Conservation (phyloP, 2,329 filamentous ascomycete genomes). For the Neofusicoccum cordaticola region DNA sequence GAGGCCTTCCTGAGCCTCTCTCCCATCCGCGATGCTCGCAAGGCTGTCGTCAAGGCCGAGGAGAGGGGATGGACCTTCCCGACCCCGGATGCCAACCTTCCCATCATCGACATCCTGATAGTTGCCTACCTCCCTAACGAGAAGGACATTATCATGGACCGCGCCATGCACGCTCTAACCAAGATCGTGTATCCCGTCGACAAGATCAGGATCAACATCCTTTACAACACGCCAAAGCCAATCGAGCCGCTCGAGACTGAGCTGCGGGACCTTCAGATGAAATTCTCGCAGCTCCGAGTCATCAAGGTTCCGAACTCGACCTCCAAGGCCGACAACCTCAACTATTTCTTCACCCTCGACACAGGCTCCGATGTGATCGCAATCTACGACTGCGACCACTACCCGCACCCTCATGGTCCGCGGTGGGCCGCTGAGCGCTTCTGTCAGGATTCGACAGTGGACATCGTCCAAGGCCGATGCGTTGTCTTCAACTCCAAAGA, state of each 20-base stretch:
- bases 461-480: conserved; percentile 51
- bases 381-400: conserved; percentile 52
- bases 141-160: conserved; percentile 50
- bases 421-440: conserved; percentile 51
- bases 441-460: conserved; percentile 40
- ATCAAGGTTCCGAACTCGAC: conserved; percentile 50
- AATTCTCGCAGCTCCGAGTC: conserved; percentile 42
- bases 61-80: conserved; percentile 43
- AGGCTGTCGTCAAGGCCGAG: conserved; percentile 36
- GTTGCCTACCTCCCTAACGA: conserved; percentile 53
- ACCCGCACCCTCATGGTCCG: conserved; percentile 49
- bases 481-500: conserved; percentile 49
- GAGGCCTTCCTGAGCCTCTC: conserved; percentile 42
- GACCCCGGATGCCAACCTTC: conserved; percentile 40
- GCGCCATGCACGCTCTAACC: conserved; percentile 46
- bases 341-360: conserved; percentile 46
- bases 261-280: conserved; percentile 36
- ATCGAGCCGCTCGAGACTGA: conserved; percentile 48
- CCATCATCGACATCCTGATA: conserved; percentile 47
- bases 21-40: conserved; percentile 36
- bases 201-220: conserved; percentile 47
- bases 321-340: conserved; percentile 52
- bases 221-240: conserved; percentile 49
- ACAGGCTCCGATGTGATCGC: conserved; percentile 47
- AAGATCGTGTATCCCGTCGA: conserved; percentile 47